A percentile compares a stretch with the other conserved stretches of the same genome.
These are phyloP conservation scores for Physcomitrium patens DNA, from an alignment of 225 moss, liverwort and hornwort genomes.

Conservation along the genomic window DNA sequence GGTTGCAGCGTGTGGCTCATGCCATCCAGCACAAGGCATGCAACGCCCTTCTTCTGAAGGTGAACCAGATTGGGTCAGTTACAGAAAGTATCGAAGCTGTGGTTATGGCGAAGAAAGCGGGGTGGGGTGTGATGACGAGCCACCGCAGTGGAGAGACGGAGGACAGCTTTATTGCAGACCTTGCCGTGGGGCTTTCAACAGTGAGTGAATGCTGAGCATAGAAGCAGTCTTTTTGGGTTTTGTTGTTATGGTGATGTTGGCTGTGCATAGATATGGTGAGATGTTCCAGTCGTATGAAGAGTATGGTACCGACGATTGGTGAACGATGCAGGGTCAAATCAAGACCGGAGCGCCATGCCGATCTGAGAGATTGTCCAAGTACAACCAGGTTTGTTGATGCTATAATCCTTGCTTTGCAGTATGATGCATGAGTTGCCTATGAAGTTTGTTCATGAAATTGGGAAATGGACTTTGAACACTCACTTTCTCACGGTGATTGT, in stretches of 20 bases:
- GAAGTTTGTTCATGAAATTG: too few species aligned
- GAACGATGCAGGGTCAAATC: constrained; percentile 64
- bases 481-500: not conserved
- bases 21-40: constrained; percentile 82
- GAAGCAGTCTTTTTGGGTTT: not conserved
- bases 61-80: constrained; percentile 92
- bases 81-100: constrained; percentile 94
- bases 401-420: not conserved
- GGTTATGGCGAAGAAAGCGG: constrained; percentile 86
- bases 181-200: constrained; percentile 89
- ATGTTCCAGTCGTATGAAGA: not conserved
- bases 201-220: not conserved
- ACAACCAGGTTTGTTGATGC: constrained; percentile 68
- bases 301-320: not conserved
- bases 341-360: constrained; percentile 94
- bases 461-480: not conserved
- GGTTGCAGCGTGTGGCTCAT: constrained; percentile 62
- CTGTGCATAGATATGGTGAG: too few species aligned
- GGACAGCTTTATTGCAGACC: constrained; percentile 91
- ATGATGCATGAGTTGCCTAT: not conserved
- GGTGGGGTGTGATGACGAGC: constrained; percentile 96
- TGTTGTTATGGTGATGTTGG: not conserved
- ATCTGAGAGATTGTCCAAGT: constrained; percentile 70
- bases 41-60: constrained; percentile 92
- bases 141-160: constrained; percentile 97